Evolutionary conservation across 176 grass and related monocot species (phyloP).

Genomic region (Oryza meyeriana): DNA sequence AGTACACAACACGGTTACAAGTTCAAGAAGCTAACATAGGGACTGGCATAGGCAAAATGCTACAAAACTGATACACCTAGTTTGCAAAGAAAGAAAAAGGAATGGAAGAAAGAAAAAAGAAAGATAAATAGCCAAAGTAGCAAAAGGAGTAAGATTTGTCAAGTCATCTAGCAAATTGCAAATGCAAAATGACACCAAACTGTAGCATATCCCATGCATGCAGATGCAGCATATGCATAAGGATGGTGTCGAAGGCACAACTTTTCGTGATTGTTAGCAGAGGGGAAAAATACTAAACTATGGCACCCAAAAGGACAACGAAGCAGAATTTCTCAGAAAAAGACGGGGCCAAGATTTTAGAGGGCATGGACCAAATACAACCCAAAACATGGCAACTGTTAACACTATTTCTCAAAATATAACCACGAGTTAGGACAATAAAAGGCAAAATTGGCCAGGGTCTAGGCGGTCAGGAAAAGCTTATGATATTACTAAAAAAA

Average conservation of each 20-base stretch:
- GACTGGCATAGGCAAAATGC: background rate
- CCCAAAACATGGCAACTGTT: background rate
- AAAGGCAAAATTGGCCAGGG: conserved; percentile 14
- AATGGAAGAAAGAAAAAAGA: background rate
- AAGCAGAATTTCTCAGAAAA: background rate
- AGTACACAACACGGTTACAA: background rate
- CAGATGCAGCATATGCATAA: background rate
- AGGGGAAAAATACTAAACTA: background rate
- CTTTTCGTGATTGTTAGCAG: background rate
- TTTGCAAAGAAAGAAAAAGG: background rate
- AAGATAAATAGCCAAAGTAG: background rate
- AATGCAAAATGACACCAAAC: background rate
- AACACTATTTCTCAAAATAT: background rate
- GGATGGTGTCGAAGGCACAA: background rate
- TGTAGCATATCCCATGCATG: background rate
- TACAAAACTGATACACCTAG: background rate
- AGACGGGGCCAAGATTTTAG: background rate
- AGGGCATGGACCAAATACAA: conserved; percentile 11
- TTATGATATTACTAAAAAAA: conserved; percentile 15
- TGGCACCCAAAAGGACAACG: background rate
- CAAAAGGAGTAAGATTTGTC: background rate
- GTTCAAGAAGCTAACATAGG: background rate
- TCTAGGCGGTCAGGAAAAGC: conserved; percentile 7
- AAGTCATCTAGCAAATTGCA: background rate
- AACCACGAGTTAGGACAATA: background rate